Evolutionary conservation across 2,329 filamentous ascomycete species (phyloP), one percentile per base, ranked within the genome.

Genomic region (Chaetomiaceae sp.): DNA sequence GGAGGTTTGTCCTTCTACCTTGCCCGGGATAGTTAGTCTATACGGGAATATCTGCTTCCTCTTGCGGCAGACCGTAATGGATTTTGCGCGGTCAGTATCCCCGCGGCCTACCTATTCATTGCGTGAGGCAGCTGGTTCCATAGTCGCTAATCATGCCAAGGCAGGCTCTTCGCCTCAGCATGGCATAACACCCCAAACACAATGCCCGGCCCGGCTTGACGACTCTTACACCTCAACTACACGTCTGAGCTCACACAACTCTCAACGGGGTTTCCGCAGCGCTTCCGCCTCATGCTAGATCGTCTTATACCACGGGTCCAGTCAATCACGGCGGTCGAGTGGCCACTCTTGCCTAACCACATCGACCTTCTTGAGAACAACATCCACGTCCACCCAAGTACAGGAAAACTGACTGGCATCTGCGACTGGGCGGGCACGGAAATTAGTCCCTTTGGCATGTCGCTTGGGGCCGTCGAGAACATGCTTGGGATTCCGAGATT

Each of bases 291-390:
- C 14, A n/a, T 35, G 7, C n/a, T 42, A 5, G 27, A 27, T 27
- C 30, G 30, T 12, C 30, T 42, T n/a, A 24, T 42, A 14, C 30
- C 29, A 17, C 39, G 30, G n/a, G 30, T 35, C 30, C 39, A 4
- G 15, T 9, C 24, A 18, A 24, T 42, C 39, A 11, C 12, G 19
- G 14, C 30, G 12, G 30, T 18, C 2, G 39, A 35, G 5, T 42
- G 39, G 39, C 30, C 39, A 3, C 39, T 42, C 12, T 29, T 42
- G 30, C 29, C 39, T 19, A 42, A 35, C 39, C 29, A 42, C 30
- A 42, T 42, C 30, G 39, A 42, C 30, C 39, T 35, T 7, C 30
- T 42, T 9, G 38, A 41, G 29, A 42, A 42, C 29, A 42, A 34
- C 39, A 42, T 42, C 30, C 30, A 42, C 30, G 39, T 35, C 19